Evolutionary conservation across 192 early-diverging fungal species (phyloP), one percentile per base, ranked within the genome.

Genomic region (Backusella parvicylindrica): DNA sequence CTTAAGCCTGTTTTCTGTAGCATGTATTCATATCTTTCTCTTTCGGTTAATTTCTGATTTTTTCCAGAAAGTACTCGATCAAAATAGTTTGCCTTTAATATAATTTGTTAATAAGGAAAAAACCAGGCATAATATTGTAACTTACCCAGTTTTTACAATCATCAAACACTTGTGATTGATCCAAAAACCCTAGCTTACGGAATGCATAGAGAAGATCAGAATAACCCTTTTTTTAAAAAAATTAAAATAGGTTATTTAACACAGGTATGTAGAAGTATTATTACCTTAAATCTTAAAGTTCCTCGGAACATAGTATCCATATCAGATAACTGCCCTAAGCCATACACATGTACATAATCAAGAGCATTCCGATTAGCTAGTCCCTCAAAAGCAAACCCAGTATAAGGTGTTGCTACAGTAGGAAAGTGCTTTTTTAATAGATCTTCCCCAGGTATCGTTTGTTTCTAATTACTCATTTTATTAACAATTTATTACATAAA

Each of bases 221-320:
- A 81, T 93, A 99, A 0, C 97, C 97, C 82, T 88, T 53, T 11
- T n/a, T 2, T 31, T 6, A 65, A 32, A 16, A 23, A 23, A 41
- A 43, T 30, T 30, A 70, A 32, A n/a, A 30, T 28, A n/a, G 8
- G 8, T n/a, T 3, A 31, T 2, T 31, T 66, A 2, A n/a, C 31
- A 66, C 64, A 66, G 21, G 16, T 30, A 18, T 41, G 1, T 6
- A 47, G 9, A 41, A 7, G 13, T 13, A 21, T 18, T 75, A 88
- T 18, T 75, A 88, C 88, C 77, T 91, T 86, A 82, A 94, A 99
- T 72, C 98, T 83, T 36, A 99, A 83, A 0, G 98, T 98, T 35
- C 98, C 98, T 68, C 98, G 86, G 83, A 99, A 95, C 92, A 99
- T 97, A 49, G 94, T 95, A 47, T 93, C 88, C 80, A 97, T 83